Evolutionary conservation across 2,329 filamentous ascomycete species (phyloP), one percentile per base, ranked within the genome.

Genomic region (Fusarium nisikadoi): DNA sequence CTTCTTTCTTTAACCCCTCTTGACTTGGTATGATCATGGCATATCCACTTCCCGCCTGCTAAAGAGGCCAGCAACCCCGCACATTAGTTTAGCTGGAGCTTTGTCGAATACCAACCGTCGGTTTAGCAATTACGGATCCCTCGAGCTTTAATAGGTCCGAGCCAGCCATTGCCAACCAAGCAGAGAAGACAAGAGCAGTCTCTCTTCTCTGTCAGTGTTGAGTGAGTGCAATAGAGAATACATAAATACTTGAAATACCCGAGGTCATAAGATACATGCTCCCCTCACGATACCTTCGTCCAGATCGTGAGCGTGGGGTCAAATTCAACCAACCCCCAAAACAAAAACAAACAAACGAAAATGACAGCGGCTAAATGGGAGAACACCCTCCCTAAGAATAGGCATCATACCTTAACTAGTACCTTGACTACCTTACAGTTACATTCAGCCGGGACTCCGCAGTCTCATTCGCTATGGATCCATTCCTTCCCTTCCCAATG

Each of bases 121-220:
- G 61, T 70, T 76, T 77, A 76, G 71, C 73, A 76, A 76, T 77
- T 65, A 64, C 60, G 49, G 62, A 60, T 42, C 64, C 64, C n/a
- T 41, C 27, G 29, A 47, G 29, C n/a, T 35, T 46, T 27, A 13
- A 33, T 53, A n/a, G 55, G 33, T 17, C 45, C 33, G 23, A 17
- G 36, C 43, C 52, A 53, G 49, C 8, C 13, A 38, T 17, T 39
- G 23, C 23, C 49, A 53, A 39, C 39, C 33, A 52, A 38, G 17
- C 19, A 39, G 49, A 27, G 47, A 12, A 29, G 16, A 6, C n/a
- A 49, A 49, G 25, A 47, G 12, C 39, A 17, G 33, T 35, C 16
- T 35, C 8, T 47, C 19, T 47, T 16, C 45, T 47, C 13, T 47
- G 20, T 23, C 14, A 27, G 23, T 19, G 20, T 46, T 20, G 19